Base-by-base conservation (phyloP, 768 basidiomycete genomes). In the Pulveroboletus frians region DNA sequence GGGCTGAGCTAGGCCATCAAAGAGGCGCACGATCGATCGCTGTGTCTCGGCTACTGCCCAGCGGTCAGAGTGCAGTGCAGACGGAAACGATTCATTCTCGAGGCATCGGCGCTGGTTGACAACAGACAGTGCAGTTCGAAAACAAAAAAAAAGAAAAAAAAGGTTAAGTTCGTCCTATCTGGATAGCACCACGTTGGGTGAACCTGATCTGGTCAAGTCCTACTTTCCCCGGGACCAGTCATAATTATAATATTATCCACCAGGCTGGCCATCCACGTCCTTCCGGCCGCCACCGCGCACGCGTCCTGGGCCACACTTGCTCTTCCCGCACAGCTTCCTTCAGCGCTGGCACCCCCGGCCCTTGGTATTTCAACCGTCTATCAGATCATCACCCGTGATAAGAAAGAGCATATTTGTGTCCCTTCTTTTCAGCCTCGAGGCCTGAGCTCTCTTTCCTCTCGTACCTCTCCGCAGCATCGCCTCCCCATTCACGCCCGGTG, bases 31-130 rank as follows among this genome's bases (percentile, higher is more conserved):
- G 46, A 58, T 62, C 52, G 50, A 58, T 62, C 58, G 20, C 26
- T 39, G 17, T 34, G 39, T 40, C 18, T 10, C 20, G 49, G 27
- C 39, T 43, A 29, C 15, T 41, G 40, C 44, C 23, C 50, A 43
- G 42, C 3, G 32, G 34, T 26, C 23, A 26, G 5, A 26, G 43
- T 49, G 52, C 42, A 21, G 41, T 49, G 46, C 46, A 20, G 31
- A 34, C 50, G 60, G 59, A 61, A 53, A 61, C 55, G 59, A 60
- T 38, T 58, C 55, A 60, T 35, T 58, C 59, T 60, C 59, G 59
- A 61, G 55, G 59, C 51, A 49, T 60, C 47, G 34, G 52, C 59
- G 46, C 55, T 50, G 53, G 45, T 42, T 20, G 30, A 27, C 54
- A 56, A 55, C 13, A 3, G 31, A 23, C 30, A 10, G 43, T 21